Conservation (phyloP, 352 stramenopile species). For the Phytopythium litorale region DNA sequence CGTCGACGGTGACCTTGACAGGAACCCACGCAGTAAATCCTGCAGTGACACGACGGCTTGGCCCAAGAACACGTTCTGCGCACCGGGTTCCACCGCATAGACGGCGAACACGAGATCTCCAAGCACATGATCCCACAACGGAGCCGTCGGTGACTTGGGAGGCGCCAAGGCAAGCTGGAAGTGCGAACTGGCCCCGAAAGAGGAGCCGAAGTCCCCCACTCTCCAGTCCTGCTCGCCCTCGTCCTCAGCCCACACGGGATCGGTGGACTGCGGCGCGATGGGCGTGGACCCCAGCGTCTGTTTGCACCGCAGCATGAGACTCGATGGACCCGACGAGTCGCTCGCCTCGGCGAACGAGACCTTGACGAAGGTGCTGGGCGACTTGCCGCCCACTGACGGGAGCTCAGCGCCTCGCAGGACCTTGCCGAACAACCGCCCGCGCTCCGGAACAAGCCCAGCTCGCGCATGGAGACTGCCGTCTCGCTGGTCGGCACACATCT, state of each 20-base stretch:
- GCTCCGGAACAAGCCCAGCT: slow-evolving; percentile 11
- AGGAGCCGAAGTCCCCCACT: background rate
- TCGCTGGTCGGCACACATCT: slow-evolving; percentile 23
- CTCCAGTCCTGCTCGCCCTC: slow-evolving; percentile 5
- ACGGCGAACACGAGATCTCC: slow-evolving; percentile 65
- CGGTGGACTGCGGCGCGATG: slow-evolving; percentile 11
- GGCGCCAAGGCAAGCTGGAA: slow-evolving; percentile 55
- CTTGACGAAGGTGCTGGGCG: slow-evolving; percentile 39
- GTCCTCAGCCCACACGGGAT: slow-evolving; percentile 51
- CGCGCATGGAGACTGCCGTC: background rate
- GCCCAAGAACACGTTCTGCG: slow-evolving; percentile 43
- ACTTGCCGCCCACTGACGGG: slow-evolving; percentile 9
- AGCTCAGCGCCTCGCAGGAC: slow-evolving; percentile 43
- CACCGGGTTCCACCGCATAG: slow-evolving; percentile 17
- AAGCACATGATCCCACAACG: slow-evolving; percentile 44
- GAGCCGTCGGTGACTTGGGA: slow-evolving; percentile 11
- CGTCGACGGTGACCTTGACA: slow-evolving; percentile 18
- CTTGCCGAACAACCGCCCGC: slow-evolving; percentile 39
- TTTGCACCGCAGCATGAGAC: slow-evolving; percentile 69
- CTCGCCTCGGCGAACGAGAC: slow-evolving; percentile 50
- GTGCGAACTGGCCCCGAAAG: slow-evolving; percentile 1
- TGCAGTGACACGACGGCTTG: slow-evolving; percentile 42
- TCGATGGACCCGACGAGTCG: slow-evolving; percentile 10
- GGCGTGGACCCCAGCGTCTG: slow-evolving; percentile 36
- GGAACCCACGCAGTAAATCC: slow-evolving; percentile 28